Evolutionary conservation across 176 grass and related monocot genomes (phyloP).

Genomic region (Oryza officinalis): DNA sequence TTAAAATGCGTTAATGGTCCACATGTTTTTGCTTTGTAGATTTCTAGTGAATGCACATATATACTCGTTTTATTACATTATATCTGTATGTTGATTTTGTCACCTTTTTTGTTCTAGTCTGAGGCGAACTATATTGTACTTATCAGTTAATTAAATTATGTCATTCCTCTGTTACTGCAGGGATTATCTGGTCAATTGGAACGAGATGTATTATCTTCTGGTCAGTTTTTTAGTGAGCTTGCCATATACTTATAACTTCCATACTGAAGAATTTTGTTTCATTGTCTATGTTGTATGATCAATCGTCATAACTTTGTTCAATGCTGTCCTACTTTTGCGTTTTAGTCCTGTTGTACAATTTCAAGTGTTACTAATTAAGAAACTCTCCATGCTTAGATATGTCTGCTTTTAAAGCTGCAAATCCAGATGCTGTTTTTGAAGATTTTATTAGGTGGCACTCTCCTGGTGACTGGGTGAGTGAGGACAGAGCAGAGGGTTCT

Average conservation of each 20-base stretch:
- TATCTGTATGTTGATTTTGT: neutral
- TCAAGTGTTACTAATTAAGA: conserved; percentile 35
- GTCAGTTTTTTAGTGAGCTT: conserved; percentile 49
- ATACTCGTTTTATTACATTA: conserved; percentile 3
- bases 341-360: neutral
- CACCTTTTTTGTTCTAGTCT: neutral
- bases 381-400: conserved; percentile 66
- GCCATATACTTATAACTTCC: neutral
- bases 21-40: neutral
- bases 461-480: conserved; percentile 88
- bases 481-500: conserved; percentile 46
- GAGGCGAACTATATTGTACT: neutral
- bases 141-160: conserved; percentile 32
- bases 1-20: conserved; percentile 13
- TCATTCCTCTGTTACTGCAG: conserved; percentile 54
- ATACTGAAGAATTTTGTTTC: conserved; percentile 35
- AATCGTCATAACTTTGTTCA: neutral
- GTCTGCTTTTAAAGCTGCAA: conserved; percentile 99
- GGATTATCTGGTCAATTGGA: conserved; percentile 89
- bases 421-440: conserved; percentile 90
- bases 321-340: neutral
- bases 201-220: conserved; percentile 86
- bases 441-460: conserved; percentile 99
- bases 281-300: conserved; percentile 25
- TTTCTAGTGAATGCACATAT: neutral